Percentiles rank a stretch among this genome's conserved stretches.
phyloP scores from a whole-genome alignment of 805 yeast genomes.

The Kuraishia molischiana region DNA sequence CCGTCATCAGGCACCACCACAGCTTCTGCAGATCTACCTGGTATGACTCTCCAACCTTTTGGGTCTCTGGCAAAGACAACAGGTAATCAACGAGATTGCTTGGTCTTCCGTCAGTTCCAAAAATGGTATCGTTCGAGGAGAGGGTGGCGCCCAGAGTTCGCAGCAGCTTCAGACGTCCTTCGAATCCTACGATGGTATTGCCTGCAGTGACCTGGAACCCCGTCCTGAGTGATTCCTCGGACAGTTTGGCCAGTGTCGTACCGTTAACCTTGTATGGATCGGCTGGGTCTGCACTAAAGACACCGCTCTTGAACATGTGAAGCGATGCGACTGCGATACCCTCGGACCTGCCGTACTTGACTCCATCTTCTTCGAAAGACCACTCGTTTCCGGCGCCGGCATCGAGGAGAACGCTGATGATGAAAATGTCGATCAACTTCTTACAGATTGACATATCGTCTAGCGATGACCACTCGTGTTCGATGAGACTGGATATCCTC shows the following conservation, averaged over 20 bases:
- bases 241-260: conserved; percentile 23
- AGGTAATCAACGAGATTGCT: conserved; percentile 47
- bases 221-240: conserved; percentile 21
- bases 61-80: conserved; percentile 10
- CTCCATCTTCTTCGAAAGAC: conserved; percentile 33
- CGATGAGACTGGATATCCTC: conserved; percentile 34
- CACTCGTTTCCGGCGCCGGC: conserved; percentile 62
- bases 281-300: conserved; percentile 20
- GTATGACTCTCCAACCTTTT: conserved; percentile 10
- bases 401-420: conserved; percentile 52
- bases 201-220: conserved; percentile 38
- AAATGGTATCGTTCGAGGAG: conserved; percentile 25
- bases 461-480: conserved; percentile 23
- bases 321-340: conserved; percentile 56
- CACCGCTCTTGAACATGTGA: conserved; percentile 42
- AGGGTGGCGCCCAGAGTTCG: conserved; percentile 39
- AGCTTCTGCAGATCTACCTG: conserved; percentile 34
- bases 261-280: conserved; percentile 37
- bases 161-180: conserved; percentile 40
- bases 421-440: conserved; percentile 45
- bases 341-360: conserved; percentile 37
- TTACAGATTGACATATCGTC: conserved; percentile 32
- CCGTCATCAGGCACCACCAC: conserved; percentile 49
- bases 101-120: conserved; percentile 24
- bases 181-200: conserved; percentile 44